phyloP scores from a whole-genome alignment of 352 stramenopile species.

The Globisporangium middletonii region DNA sequence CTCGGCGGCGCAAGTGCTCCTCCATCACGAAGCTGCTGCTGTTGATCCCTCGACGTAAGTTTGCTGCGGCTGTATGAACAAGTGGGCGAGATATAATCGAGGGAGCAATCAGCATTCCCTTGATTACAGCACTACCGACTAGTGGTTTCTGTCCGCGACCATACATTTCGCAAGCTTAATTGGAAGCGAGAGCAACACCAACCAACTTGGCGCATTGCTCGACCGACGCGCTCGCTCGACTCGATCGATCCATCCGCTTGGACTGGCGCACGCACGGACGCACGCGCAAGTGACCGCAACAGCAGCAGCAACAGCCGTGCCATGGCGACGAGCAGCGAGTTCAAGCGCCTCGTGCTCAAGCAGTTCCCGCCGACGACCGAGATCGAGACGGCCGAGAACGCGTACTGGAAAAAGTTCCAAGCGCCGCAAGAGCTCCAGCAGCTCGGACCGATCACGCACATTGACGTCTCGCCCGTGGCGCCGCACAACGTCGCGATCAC shows the following conservation, averaged over 20 bases:
- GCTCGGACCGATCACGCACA: slow-evolving; percentile 77
- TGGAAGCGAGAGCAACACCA: too few species aligned
- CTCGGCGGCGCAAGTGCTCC: slow-evolving; percentile 57
- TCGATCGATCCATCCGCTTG: too few species aligned
- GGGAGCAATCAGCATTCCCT: too few species aligned
- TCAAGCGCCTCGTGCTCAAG: slow-evolving; percentile 85
- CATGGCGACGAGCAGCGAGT: slow-evolving; percentile 73
- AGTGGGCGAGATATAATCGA: not conserved
- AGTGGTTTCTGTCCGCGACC: too few species aligned
- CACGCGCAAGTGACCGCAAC: not conserved
- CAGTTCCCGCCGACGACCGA: slow-evolving; percentile 78
- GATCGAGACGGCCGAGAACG: slow-evolving; percentile 70
- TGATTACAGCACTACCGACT: too few species aligned
- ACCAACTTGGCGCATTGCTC: too few species aligned
- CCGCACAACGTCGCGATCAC: slow-evolving; percentile 85
- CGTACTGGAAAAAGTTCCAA: slow-evolving; percentile 89
- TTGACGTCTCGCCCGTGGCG: slow-evolving; percentile 73
- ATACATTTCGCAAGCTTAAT: too few species aligned
- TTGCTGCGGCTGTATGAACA: slow-evolving; percentile 1
- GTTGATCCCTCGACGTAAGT: too few species aligned
- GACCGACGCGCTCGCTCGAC: too few species aligned
- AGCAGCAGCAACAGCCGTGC: too few species aligned
- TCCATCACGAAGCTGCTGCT: slow-evolving; percentile 1
- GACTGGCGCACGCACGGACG: not conserved
- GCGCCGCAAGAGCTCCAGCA: slow-evolving; percentile 78